Evolutionary conservation across 495 filamentous ascomycete species (phyloP).

Genomic region (Talaromyces ruber): DNA sequence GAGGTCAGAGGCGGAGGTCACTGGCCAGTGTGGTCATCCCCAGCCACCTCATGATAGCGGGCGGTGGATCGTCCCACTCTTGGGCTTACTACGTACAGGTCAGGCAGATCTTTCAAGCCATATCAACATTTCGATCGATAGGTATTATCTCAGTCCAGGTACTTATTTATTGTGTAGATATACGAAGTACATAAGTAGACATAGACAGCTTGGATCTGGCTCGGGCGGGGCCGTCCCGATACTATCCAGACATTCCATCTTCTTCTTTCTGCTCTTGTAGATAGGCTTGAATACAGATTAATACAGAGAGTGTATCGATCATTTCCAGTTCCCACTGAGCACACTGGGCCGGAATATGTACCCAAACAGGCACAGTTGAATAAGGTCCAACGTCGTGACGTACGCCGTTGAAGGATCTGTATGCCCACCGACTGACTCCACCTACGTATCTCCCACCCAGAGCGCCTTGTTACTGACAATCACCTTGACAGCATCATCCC

Average conservation of each 20-base stretch:
- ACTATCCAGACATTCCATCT: background rate
- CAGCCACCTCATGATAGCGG: background rate
- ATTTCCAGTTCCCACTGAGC: background rate
- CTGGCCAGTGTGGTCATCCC: background rate
- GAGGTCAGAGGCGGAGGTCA: background rate
- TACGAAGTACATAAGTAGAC: background rate
- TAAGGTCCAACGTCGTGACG: background rate
- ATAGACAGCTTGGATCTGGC: background rate
- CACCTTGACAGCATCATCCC: background rate
- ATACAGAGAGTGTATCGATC: background rate
- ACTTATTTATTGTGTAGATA: background rate
- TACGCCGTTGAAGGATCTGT: background rate
- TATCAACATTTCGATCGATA: background rate
- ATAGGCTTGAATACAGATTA: background rate
- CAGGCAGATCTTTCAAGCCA: background rate
- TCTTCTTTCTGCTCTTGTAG: background rate
- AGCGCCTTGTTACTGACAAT: background rate
- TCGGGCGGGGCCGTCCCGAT: constrained; percentile 7
- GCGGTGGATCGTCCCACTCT: background rate
- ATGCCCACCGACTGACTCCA: background rate
- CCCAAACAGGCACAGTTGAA: background rate
- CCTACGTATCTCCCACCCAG: background rate
- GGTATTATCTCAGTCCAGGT: background rate
- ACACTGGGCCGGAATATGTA: background rate
- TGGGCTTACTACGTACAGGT: background rate